Base-by-base conservation (phyloP, 257 asterid genomes). In the Solanum arcanum region DNA sequence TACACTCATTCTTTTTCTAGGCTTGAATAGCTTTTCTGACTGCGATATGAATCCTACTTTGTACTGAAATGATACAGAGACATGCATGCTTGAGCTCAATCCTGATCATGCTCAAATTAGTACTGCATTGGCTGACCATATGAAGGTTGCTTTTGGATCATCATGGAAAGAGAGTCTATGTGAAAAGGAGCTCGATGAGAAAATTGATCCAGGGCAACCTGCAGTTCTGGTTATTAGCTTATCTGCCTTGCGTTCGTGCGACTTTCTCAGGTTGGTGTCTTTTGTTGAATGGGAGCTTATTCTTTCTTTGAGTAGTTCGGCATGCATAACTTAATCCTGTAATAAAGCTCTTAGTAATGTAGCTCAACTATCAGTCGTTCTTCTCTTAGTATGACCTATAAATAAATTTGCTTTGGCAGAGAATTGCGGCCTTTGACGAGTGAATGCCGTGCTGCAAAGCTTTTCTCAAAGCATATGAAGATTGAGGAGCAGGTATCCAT, bases 391-490 rank as follows among this genome's bases (percentile, higher is more conserved):
- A 75, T 74, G 82, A 52, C 73, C 89, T 49, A 87, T 72, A 52
- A 2, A 52, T 52, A 85, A 6, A 15, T 87, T 87, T 93, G 44
- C 84, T 87, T 52, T 64, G 88, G 41, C 90, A 97, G 99, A 94
- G 99, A 93, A 90, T 89, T 97, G 88, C 92, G 96, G 86, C 89
- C 94, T 86, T 90, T 96, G 90, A 97, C 99, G 31, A 87, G 86
- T 81, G 98, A 97, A 62, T 97, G 99, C 88, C 98, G 90, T 86
- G 95, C 99, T 88, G 99, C 98, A 72, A 97, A 96, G 92, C 92
- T 97, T 75, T 97, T 97, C 91, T 93, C 99, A 29, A 97, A 97
- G 95, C 99, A 97, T 88, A 96, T 97, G 96, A 97, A 97, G 95
- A 84, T 97, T 90, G 98, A 95, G 88, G 99, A 97, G 92, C 99